Evolutionary conservation across 2,329 filamentous ascomycete species (phyloP), one percentile per base, ranked within the genome.

Genomic region (Monilinia polystroma): DNA sequence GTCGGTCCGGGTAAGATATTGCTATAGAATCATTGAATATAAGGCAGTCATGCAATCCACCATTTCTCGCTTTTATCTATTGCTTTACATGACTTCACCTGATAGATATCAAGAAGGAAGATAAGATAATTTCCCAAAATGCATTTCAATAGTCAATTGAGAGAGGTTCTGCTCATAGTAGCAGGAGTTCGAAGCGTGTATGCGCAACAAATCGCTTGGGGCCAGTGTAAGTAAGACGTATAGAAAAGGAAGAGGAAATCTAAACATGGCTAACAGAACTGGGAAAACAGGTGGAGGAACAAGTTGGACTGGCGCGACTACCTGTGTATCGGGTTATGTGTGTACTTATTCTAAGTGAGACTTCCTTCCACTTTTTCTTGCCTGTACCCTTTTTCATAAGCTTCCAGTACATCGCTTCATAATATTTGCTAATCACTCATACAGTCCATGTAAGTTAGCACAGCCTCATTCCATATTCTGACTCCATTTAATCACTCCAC

Each of bases 1-100:
- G 32, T 62, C 58, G 58, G 58, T 51, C 58, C 58, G 58, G 35
- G 58, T 20, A 26, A 51, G 2, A 26, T 51, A 51, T 26, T 51
- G 14, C 29, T 52, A 51, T 26, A 52, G 57, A 83, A 77, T 80
- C 80, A 7, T 3, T 51, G 45, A 51, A 26, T 51, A 52, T 52
- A 62, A 62, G 58, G n/a, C n/a, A 26, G 10, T 10, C 32, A 35
- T 32, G 53, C 3, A 60, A 41, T 60, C 14, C 8, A 20, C 11
- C 32, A 35, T 7, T 3, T 38, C 14, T n/a, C 45, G 20, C 45
- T 49, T 14, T 41, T 7, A 41, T 16, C 18, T 5, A 26, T 51
- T 14, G 7, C 20, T 26, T 62, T 62, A 6, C 45, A 4, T 38
- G 8, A 20, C 18, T 41, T 5, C 4, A 35, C 11, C 12, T 3